A percentile compares a stretch with the other conserved stretches of the same genome.
Evolutionary conservation across 805 yeast species (phyloP).

Genomic region (Starmerella geochares): DNA sequence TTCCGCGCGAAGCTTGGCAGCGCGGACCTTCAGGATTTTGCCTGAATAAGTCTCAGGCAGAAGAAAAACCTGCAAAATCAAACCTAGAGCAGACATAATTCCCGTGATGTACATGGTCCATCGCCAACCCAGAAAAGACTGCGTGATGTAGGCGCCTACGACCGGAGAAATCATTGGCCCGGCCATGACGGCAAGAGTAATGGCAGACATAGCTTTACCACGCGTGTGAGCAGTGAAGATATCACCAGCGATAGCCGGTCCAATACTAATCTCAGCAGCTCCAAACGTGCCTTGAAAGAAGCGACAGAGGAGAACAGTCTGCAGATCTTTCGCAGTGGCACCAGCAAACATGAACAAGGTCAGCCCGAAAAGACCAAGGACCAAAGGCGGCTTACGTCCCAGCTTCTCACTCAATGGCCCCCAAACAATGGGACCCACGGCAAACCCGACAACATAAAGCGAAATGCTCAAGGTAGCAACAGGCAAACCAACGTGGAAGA

Average conservation of each 20-base stretch:
- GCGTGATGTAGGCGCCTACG: conserved; percentile 57
- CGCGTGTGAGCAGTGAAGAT: conserved; percentile 55
- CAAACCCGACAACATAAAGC: conserved; percentile 83
- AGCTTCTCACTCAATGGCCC: conserved; percentile 76
- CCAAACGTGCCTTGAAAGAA: conserved; percentile 76
- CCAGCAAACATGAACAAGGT: conserved; percentile 57
- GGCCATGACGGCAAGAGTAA: conserved; percentile 52
- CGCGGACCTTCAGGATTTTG: conserved; percentile 51
- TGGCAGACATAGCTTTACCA: conserved; percentile 66
- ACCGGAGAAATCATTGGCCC: conserved; percentile 83
- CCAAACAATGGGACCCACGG: conserved; percentile 84
- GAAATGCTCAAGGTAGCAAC: conserved; percentile 72
- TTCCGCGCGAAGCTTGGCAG: conserved; percentile 48
- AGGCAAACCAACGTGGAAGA: conserved; percentile 51
- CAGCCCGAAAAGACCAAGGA: conserved; percentile 48
- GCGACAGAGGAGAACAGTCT: conserved; percentile 58
- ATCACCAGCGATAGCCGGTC: conserved; percentile 81
- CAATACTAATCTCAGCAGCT: conserved; percentile 72
- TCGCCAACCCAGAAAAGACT: conserved; percentile 63
- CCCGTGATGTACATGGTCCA: conserved; percentile 71
- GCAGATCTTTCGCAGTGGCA: conserved; percentile 70
- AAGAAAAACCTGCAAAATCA: conserved; percentile 37
- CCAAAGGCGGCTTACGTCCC: conserved; percentile 56
- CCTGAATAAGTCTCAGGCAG: conserved; percentile 66
- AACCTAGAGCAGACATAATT: conserved; percentile 42